These are phyloP conservation scores for Panicum miliaceum DNA, from an alignment of 176 grass and related monocot species.

Conservation along the genomic window DNA sequence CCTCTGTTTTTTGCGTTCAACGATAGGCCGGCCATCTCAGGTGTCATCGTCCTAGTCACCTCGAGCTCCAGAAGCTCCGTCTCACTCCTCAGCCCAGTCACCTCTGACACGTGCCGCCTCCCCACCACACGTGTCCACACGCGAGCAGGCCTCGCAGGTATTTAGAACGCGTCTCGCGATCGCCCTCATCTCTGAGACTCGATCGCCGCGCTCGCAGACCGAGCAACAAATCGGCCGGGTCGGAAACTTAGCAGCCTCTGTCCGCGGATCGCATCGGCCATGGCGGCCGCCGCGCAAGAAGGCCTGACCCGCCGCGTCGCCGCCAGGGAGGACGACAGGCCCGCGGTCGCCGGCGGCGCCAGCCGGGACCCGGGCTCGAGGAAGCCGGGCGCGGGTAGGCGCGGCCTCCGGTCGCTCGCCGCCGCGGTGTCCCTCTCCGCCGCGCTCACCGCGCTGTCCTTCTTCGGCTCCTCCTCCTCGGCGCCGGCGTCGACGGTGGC, in stretches of 20 bases:
- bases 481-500: constrained; percentile 34
- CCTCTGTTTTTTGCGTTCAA: no score
- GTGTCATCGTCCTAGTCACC: neutral
- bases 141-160: constrained; percentile 33
- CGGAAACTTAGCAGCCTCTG: neutral
- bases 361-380: neutral
- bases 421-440: constrained; percentile 50
- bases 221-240: neutral
- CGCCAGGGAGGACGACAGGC: neutral
- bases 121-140: constrained; percentile 52
- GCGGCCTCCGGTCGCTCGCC: constrained; percentile 57
- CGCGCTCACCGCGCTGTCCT: constrained; percentile 22
- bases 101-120: constrained; percentile 47
- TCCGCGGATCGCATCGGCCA: neutral
- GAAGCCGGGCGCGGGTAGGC: constrained; percentile 33
- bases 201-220: neutral
- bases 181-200: neutral
- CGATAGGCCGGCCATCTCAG: no score
- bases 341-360: neutral
- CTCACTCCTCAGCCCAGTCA: neutral
- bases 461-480: neutral
- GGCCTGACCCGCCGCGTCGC: constrained; percentile 55
- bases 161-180: constrained; percentile 38
- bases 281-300: constrained; percentile 45
- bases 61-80: constrained; percentile 40